Percentiles rank a stretch among this genome's conserved stretches.
phyloP scores from a whole-genome alignment of 1,284 basidiomycete species.

The Somion occarium region DNA sequence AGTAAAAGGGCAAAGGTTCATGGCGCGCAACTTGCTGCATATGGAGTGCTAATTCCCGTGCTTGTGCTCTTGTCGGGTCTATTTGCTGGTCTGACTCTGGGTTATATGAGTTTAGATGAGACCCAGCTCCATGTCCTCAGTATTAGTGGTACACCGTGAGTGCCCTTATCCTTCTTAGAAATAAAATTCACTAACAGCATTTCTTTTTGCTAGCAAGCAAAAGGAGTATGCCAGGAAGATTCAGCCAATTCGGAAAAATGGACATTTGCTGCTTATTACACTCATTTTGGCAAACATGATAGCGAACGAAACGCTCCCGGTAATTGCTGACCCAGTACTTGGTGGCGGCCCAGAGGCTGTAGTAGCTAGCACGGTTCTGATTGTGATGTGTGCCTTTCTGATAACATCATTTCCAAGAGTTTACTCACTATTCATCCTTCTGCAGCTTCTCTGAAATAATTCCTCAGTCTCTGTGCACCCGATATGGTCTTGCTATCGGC shows the following conservation, averaged over 20 bases:
- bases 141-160: slow-evolving; percentile 77
- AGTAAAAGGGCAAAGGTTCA: slow-evolving; percentile 14
- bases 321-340: slow-evolving; percentile 84
- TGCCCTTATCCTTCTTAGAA: slow-evolving; percentile 13
- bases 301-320: slow-evolving; percentile 85
- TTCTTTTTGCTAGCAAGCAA: slow-evolving; percentile 50
- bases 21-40: slow-evolving; percentile 33
- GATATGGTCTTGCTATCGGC: slow-evolving; percentile 87
- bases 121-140: slow-evolving; percentile 87
- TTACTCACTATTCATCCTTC: slow-evolving; percentile 1
- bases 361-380: slow-evolving; percentile 76
- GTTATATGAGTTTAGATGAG: slow-evolving; percentile 91
- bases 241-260: slow-evolving; percentile 81
- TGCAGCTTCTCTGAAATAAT: slow-evolving; percentile 85
- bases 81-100: slow-evolving; percentile 73
- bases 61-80: slow-evolving; percentile 56
- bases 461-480: slow-evolving; percentile 84
- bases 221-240: slow-evolving; percentile 79
- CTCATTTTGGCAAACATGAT: slow-evolving; percentile 86
- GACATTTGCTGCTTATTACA: slow-evolving; percentile 78
- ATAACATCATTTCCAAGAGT: background rate
- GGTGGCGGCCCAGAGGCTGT: slow-evolving; percentile 81
- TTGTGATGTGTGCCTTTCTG: slow-evolving; percentile 69
- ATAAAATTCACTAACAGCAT: background rate
- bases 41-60: slow-evolving; percentile 49